A percentile compares a stretch with the other conserved stretches of the same genome.
Conservation (phyloP, 176 grass and related monocot species). For the Thalia dealbata region DNA sequence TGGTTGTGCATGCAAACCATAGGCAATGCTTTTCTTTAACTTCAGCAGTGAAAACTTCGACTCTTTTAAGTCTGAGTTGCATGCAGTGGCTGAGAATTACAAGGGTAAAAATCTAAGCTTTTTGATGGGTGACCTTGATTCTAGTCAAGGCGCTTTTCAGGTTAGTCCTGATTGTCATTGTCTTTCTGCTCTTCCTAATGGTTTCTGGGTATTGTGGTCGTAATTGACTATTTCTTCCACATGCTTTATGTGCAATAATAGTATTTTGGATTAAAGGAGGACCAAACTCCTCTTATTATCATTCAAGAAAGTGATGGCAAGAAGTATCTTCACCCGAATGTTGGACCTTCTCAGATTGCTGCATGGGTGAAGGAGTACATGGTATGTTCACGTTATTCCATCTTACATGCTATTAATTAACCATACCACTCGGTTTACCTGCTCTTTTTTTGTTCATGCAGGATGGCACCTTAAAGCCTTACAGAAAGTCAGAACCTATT, state of each 20-base stretch:
- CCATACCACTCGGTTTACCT: constrained; percentile 4
- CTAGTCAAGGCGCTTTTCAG: constrained; percentile 50
- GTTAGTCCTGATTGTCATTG: constrained; percentile 28
- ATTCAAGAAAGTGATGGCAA: constrained; percentile 35
- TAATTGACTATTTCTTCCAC: constrained; percentile 9
- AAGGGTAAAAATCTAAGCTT: constrained; percentile 68
- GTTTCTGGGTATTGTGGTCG: constrained; percentile 7
- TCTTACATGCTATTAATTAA: background rate
- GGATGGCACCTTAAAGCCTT: constrained; percentile 63
- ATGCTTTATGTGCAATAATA: constrained; percentile 27
- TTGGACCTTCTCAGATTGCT: constrained; percentile 57
- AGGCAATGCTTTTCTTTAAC: constrained; percentile 91
- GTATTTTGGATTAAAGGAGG: constrained; percentile 79
- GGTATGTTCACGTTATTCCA: constrained; percentile 31
- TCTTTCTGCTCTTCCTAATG: background rate
- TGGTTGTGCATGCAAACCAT: constrained; percentile 11
- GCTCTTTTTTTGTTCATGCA: constrained; percentile 24
- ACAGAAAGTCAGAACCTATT: constrained; percentile 66
- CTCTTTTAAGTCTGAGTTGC: constrained; percentile 49
- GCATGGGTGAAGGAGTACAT: constrained; percentile 68
- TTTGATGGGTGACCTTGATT: constrained; percentile 66
- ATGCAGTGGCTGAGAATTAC: constrained; percentile 51
- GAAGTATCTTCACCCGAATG: constrained; percentile 72
- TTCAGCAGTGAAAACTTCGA: constrained; percentile 43
- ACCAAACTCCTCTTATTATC: constrained; percentile 52